Evolutionary conservation across 2,329 filamentous ascomycete species (phyloP), one percentile per base, ranked within the genome.

Genomic region (Ascochyta rabiei): DNA sequence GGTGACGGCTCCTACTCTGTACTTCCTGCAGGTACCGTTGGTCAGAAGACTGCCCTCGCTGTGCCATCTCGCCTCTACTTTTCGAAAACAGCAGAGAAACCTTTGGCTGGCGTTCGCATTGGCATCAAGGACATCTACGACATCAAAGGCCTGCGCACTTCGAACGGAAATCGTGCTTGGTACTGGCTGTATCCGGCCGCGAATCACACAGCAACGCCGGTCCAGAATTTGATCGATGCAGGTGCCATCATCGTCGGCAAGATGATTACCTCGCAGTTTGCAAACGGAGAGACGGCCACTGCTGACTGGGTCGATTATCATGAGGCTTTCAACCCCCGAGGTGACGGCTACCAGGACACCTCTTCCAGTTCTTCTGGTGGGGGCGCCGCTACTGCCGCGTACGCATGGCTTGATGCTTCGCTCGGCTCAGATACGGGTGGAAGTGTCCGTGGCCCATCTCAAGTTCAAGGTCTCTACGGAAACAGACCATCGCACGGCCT

Each of bases 71-170:
- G 86, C 9, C 74, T 88, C 0, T 87, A 87, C 72, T 85, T 77
- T 70, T 81, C 77, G 2, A 80, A 77, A 40, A 83, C 81, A 0
- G 63, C 70, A 0, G 75, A 79, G n/a, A 80, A 84, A 63, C 85
- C 85, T 0, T 75, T 89, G 0, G 82, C 84, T 5, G 86, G 86
- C 16, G 80, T 86, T 3, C 79, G 86, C 16, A 68, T 88, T 0
- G 85, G 80, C 0, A 78, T 88, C 49, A 89, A 89, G 67, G 86
- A 89, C 60, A 84, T 87, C 41, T 85, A 80, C 62, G 78, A 86
- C 57, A 70, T 88, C 34, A 78, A 80, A 19, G 86, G 86, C 1
- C 69, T 86, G 0, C 78, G 78, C 12, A 86, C 83, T 0, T 79
- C 79, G 1, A 77, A 82, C 28, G 86, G 86, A 0, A 87, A 85